Evolutionary conservation across 495 filamentous ascomycete genomes (phyloP).

Genomic region (Aspergillus heteromorphus): DNA sequence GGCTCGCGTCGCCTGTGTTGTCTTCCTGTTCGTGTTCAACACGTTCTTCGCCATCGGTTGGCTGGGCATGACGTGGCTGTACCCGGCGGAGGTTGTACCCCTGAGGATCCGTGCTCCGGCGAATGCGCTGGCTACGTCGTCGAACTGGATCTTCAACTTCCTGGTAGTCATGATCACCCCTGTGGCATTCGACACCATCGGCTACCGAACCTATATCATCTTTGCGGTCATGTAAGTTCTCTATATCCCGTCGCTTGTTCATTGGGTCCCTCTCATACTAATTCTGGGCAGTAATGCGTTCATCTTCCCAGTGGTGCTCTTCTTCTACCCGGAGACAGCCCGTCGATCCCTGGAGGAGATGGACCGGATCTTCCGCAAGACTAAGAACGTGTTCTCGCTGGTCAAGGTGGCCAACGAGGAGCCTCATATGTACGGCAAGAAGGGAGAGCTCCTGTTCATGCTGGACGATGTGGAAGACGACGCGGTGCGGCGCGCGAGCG

Average conservation of each 20-base stretch:
- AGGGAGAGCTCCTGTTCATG: slow-evolving; percentile 55
- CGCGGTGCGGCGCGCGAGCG: slow-evolving; percentile 30
- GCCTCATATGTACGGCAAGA: slow-evolving; percentile 64
- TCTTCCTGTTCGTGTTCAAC: slow-evolving; percentile 70
- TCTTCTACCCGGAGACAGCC: slow-evolving; percentile 74
- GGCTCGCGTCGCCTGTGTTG: slow-evolving; percentile 45
- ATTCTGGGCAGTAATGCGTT: slow-evolving; percentile 51
- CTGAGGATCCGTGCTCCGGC: slow-evolving; percentile 67
- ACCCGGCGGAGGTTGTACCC: slow-evolving; percentile 67
- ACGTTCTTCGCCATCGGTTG: slow-evolving; percentile 74
- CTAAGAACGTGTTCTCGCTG: slow-evolving; percentile 48
- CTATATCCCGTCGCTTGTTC: neutral
- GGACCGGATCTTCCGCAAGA: slow-evolving; percentile 70
- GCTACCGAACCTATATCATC: slow-evolving; percentile 70
- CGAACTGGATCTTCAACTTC: slow-evolving; percentile 48
- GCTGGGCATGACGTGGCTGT: slow-evolving; percentile 74
- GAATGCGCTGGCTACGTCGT: slow-evolving; percentile 63
- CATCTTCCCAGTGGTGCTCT: slow-evolving; percentile 65
- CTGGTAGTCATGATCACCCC: slow-evolving; percentile 70
- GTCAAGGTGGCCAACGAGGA: slow-evolving; percentile 54
- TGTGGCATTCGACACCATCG: slow-evolving; percentile 60
- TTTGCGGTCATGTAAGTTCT: slow-evolving; percentile 62
- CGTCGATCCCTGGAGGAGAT: slow-evolving; percentile 72
- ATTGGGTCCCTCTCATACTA: slow-evolving; percentile 8
- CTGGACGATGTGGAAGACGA: slow-evolving; percentile 34